A percentile compares a stretch with the other conserved stretches of the same genome.
phyloP scores from a whole-genome alignment of 352 stramenopile genomes.

The Globisporangium cystogenes region DNA sequence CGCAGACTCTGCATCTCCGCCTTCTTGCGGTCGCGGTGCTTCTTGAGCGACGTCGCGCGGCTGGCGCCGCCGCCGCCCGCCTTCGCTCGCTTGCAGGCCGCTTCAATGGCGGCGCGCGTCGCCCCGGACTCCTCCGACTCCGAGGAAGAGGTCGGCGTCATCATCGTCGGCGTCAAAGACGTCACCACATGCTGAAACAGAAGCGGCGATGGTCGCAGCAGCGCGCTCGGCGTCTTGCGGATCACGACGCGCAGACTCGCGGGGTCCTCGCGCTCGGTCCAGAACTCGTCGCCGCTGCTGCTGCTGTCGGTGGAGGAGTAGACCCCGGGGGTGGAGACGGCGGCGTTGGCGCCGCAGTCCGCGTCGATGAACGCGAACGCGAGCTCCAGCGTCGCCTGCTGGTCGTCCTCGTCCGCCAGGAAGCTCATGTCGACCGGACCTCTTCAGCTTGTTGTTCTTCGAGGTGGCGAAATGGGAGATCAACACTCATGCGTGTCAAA shows the following conservation, averaged over 20 bases:
- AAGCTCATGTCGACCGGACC: conserved; percentile 4
- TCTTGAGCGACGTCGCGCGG: background rate
- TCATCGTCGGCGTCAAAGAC: background rate
- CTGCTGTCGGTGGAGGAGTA: background rate
- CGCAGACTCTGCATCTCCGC: conserved; percentile 2
- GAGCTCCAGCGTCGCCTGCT: conserved; percentile 10
- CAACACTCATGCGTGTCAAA: background rate
- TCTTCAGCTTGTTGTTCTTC: background rate
- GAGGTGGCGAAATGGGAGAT: background rate
- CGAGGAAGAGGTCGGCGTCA: background rate
- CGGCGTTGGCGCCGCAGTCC: background rate
- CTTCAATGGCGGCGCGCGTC: too few species aligned
- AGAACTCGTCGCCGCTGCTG: conserved; percentile 2
- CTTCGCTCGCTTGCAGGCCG: background rate
- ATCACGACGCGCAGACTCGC: conserved; percentile 7
- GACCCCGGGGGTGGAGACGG: background rate
- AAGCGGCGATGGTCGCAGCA: background rate
- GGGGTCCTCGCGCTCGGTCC: background rate
- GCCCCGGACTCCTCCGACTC: background rate
- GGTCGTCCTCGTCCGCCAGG: conserved; percentile 4
- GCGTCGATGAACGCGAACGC: conserved; percentile 19
- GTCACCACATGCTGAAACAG: background rate
- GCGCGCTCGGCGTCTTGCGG: background rate
- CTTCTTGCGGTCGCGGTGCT: conserved; percentile 5
- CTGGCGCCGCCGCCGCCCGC: background rate